Conservation (phyloP, 768 basidiomycete genomes). For the Rhizopogon sp. region DNA sequence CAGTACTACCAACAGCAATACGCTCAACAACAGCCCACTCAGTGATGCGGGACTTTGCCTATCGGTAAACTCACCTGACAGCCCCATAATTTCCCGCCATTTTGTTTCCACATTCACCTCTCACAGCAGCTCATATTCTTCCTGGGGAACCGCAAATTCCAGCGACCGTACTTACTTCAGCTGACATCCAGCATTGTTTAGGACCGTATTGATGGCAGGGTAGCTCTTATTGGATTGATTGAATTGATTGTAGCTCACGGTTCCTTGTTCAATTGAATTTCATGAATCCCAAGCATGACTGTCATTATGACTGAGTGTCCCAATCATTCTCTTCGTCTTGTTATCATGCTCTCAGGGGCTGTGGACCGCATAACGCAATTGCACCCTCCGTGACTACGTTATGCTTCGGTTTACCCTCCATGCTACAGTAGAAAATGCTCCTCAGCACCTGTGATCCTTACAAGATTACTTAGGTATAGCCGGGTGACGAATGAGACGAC, state of each 20-base stretch:
- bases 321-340: too few relatives aligned
- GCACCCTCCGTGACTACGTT: too few relatives aligned
- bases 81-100: background rate
- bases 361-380: too few relatives aligned
- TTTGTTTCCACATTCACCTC: background rate
- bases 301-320: too few relatives aligned
- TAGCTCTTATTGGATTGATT: slow-evolving; percentile 2
- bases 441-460: too few relatives aligned
- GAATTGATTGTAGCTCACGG: slow-evolving; percentile 1
- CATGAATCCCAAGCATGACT: background rate
- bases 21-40: slow-evolving; percentile 55
- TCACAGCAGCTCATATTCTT: slow-evolving; percentile 1
- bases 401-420: too few relatives aligned
- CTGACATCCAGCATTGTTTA: slow-evolving; percentile 3
- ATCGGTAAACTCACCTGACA: background rate
- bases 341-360: too few relatives aligned
- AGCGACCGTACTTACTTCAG: background rate
- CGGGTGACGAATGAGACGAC: background rate
- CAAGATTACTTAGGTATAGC: too few relatives aligned
- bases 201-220: slow-evolving; percentile 2
- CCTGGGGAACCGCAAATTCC: background rate
- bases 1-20: slow-evolving; percentile 89
- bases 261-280: background rate
- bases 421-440: too few relatives aligned
- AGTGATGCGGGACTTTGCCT: background rate